phyloP scores from a whole-genome alignment of 2,329 filamentous ascomycete genomes.

The Drechslerella coelobrocha region DNA sequence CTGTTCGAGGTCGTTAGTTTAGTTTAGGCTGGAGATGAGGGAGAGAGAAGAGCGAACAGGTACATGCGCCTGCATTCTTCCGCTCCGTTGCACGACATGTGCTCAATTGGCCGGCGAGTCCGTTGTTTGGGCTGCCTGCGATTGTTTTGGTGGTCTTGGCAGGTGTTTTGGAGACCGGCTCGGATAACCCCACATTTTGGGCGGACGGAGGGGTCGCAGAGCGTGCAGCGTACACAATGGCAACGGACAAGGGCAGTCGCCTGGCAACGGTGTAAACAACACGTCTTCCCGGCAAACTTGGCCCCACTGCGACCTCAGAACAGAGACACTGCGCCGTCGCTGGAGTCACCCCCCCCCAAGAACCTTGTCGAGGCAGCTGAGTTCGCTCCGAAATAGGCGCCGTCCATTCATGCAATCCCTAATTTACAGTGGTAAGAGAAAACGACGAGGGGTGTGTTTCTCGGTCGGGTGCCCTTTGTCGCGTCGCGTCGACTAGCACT shows the following conservation, averaged over 20 bases:
- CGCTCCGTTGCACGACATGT: not conserved
- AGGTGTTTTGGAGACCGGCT: constrained; percentile 27
- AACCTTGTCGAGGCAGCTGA: constrained; percentile 13
- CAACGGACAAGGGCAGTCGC: not conserved
- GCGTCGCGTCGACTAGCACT: no score
- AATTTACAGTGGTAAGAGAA: constrained; percentile 31
- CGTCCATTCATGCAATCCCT: constrained; percentile 42
- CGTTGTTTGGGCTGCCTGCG: constrained; percentile 22
- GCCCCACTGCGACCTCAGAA: constrained; percentile 25
- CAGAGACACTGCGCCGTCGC: no score
- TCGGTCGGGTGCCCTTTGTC: no score
- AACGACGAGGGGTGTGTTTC: no score
- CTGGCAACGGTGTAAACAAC: constrained; percentile 48
- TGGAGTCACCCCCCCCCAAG: no score
- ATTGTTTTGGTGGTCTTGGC: constrained; percentile 7
- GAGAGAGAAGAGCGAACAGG: not conserved
- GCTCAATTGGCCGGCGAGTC: not conserved
- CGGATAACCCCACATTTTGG: constrained; percentile 40
- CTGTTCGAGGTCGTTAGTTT: no score
- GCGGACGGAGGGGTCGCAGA: constrained; percentile 35
- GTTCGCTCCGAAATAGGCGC: no score
- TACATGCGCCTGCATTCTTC: no score
- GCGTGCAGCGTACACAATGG: constrained; percentile 40
- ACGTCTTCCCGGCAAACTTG: constrained; percentile 35
- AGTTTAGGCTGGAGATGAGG: no score